phyloP scores from a whole-genome alignment of 2,329 filamentous ascomycete species.

The Thelonectria rubi region DNA sequence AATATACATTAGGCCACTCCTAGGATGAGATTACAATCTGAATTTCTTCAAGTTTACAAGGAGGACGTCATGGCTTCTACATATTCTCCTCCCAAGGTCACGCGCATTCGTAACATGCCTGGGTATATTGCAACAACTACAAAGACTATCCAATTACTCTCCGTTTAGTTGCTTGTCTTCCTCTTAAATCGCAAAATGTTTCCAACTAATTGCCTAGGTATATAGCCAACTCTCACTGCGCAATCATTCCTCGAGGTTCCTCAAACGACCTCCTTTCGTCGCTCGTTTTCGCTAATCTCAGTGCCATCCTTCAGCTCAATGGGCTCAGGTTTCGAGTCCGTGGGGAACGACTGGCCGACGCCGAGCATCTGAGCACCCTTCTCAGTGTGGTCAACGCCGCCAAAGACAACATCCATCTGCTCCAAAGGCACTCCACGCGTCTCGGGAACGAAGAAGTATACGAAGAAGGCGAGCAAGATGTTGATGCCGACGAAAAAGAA shows the following conservation, averaged over 20 bases:
- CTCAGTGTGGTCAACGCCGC: slow-evolving; percentile 44
- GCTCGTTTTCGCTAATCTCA: slow-evolving; percentile 36
- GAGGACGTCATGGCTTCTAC: no score
- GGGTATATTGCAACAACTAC: slow-evolving; percentile 18
- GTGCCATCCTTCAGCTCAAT: slow-evolving; percentile 37
- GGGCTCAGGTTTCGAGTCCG: not conserved
- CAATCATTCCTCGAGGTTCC: not conserved
- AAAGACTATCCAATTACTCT: not conserved
- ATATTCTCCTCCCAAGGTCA: no score
- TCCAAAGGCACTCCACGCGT: slow-evolving; percentile 67
- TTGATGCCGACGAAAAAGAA: slow-evolving; percentile 49
- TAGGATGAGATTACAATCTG: no score
- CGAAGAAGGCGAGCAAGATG: slow-evolving; percentile 58
- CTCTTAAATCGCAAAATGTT: not conserved
- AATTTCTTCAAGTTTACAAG: no score
- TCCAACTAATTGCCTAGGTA: not conserved
- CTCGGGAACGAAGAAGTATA: slow-evolving; percentile 62
- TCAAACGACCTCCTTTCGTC: slow-evolving; percentile 35
- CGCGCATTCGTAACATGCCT: not conserved
- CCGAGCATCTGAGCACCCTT: slow-evolving; percentile 43
- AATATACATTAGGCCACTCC: no score
- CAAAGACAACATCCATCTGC: slow-evolving; percentile 70
- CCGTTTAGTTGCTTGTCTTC: not conserved
- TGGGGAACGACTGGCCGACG: slow-evolving; percentile 12
- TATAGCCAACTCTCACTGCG: not conserved